Evolutionary conservation across 176 grass and related monocot species (phyloP), one percentile per base, ranked within the genome.

Genomic region (Luzula sylvatica): DNA sequence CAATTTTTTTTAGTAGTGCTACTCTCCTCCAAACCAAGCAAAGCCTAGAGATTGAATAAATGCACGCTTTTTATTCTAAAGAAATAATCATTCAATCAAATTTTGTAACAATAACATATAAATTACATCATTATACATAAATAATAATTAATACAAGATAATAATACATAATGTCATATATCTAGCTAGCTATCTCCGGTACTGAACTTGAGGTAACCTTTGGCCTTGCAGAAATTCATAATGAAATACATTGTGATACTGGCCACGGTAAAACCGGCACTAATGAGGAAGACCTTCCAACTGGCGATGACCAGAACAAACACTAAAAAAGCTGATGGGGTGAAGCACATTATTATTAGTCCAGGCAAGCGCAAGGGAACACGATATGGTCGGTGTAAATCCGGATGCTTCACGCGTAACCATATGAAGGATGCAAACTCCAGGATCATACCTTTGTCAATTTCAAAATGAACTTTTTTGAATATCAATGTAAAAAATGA

Each of bases 261-360:
- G 2, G 46, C 45, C 0, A 23, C 65, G 0, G 88, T 95, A 61
- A 95, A 75, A 2, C 62, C 67, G 2, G 56, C 69, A 13, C 72
- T 61, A 65, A 95, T 69, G 32, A 26, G 56, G 42, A 83, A 78
- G 15, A 84, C 88, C 80, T 81, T 84, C 88, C 88, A 95, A 0
- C 72, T 73, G 3, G 88, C 76, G 41, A 95, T 84, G 50, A 68
- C 83, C 83, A 95, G 87, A 65, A 95, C 76, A 54, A 95, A 80
- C 40, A 95, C 16, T 42, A 95, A 71, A 81, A 95, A 95, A 0
- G 26, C 83, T 0, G 88, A 81, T 1, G 88, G 83, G 2, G 87
- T 61, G 17, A 84, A 46, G 61, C 83, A 95, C 19, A 95, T 32
- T 12, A 56, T 23, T 13, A 81, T 48, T 38, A 71, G 26, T 5